Evolutionary conservation across 306 rosid genomes (phyloP).

Genomic region (Vigna trinervia): DNA sequence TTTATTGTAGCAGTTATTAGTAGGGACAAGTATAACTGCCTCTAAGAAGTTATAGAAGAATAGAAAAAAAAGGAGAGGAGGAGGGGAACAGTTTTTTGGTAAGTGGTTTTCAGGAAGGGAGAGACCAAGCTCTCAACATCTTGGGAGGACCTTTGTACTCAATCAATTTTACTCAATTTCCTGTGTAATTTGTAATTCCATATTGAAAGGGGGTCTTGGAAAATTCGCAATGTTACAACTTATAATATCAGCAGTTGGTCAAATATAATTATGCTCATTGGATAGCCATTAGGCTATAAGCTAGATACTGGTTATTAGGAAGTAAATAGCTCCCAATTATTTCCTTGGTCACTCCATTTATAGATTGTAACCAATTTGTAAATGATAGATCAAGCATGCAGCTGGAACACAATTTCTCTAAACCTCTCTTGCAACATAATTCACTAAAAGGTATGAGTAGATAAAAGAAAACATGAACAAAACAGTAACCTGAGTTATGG

Average conservation of each 20-base stretch:
- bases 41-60: too few species aligned
- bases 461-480: not conserved
- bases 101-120: too few species aligned
- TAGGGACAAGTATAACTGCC: too few species aligned
- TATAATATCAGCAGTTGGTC: not conserved
- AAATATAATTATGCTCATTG: not conserved
- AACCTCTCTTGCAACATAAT: constrained; percentile 14
- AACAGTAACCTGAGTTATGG: constrained; percentile 24
- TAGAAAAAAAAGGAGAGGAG: too few species aligned
- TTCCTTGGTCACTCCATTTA: not conserved
- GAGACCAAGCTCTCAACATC: too few species aligned
- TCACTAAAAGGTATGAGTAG: not conserved
- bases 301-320: not conserved
- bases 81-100: too few species aligned
- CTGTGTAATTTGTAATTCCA: too few species aligned
- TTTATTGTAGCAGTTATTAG: too few species aligned
- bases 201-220: too few species aligned
- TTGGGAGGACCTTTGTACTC: too few species aligned
- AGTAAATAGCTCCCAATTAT: not conserved
- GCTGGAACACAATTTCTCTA: not conserved
- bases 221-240: not conserved
- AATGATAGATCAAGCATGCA: not conserved
- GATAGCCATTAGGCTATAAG: not conserved
- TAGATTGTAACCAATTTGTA: not conserved
- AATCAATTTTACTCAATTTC: too few species aligned